Evolutionary conservation across 2,329 filamentous ascomycete species (phyloP).

Genomic region (Dactylella cylindrospora): DNA sequence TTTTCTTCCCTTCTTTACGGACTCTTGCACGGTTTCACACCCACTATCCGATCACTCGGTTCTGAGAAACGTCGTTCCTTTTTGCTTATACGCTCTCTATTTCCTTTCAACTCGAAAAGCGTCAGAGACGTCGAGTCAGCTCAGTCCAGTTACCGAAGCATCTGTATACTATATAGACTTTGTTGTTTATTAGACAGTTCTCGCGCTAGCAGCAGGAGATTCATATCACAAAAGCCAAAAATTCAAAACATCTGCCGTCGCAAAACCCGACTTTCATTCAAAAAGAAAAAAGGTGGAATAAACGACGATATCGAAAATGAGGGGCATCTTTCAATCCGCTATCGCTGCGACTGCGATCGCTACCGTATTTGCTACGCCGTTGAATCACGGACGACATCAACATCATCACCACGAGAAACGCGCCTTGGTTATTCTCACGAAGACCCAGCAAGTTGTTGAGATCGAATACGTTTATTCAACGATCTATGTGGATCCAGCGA

Average conservation of each 20-base stretch:
- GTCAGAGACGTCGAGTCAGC: slow-evolving; percentile 36
- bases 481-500: slow-evolving; percentile 27
- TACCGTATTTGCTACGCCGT: slow-evolving; percentile 9
- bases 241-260: background rate
- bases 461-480: slow-evolving; percentile 32
- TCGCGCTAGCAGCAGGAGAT: slow-evolving; percentile 5
- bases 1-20: slow-evolving; percentile 27
- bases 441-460: slow-evolving; percentile 37
- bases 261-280: too few relatives aligned
- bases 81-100: slow-evolving; percentile 35
- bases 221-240: background rate
- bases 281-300: slow-evolving; percentile 1
- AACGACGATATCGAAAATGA: slow-evolving; percentile 3
- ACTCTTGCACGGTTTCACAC: slow-evolving; percentile 8
- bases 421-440: slow-evolving; percentile 35
- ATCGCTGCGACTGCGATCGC: slow-evolving; percentile 26
- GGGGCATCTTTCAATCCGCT: slow-evolving; percentile 29
- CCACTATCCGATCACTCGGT: slow-evolving; percentile 33
- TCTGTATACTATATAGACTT: too few relatives aligned
- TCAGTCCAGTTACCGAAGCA: slow-evolving; percentile 30
- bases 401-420: slow-evolving; percentile 30
- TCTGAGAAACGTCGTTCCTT: slow-evolving; percentile 38
- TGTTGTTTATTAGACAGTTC: slow-evolving; percentile 25
- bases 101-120: slow-evolving; percentile 25
- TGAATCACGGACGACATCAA: slow-evolving; percentile 12